Base-by-base conservation (phyloP, 305 asterid genomes). In the Fraxinus velutina region DNA sequence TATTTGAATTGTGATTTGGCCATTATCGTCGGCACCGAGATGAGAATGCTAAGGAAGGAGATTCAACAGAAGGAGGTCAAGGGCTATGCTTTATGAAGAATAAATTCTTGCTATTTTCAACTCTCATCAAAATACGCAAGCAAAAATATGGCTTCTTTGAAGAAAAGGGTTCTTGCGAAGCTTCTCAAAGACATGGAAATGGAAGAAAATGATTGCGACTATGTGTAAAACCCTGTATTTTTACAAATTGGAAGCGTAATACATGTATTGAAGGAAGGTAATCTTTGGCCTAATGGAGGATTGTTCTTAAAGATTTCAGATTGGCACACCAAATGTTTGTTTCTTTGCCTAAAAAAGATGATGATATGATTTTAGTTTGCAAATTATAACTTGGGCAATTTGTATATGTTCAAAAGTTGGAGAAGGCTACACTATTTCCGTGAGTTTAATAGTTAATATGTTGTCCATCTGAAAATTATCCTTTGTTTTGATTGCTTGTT, bases 231-330 rank as follows among this genome's bases (percentile, higher is more conserved):
- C 55, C 91, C 93, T 5, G 86, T 79, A 0, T 33, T 92, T 39
- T 80, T 92, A 72, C 97, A 91, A 62, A 89, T 93, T 82, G 86
- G 95, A 80, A 86, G 96, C 90, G 88, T 92, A 84, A 87, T 92
- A 55, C 97, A 93, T 29, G 94, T 89, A 5, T 78, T 93, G 15
- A 92, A 91, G 81, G 93, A 91, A 83, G 97, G 94, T 32, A 89
- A 88, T 89, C 79, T 90, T 4, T 92, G 91, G 92, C 96, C 98
- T 0, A 87, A 90, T 52, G 84, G 87, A 42, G 94, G 96, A 1
- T 94, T 94, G 71, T 86, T 86, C 88, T 84, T 92, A 68, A 90
- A 91, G 57, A 93, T 94, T 42, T 90, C 94, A 8, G 97, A 92
- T 82, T 77, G 13, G 88, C 95, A 1, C 97, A 90, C 57, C 89